Conservation (phyloP, 441 rosid species). For the Brassica balearica region DNA sequence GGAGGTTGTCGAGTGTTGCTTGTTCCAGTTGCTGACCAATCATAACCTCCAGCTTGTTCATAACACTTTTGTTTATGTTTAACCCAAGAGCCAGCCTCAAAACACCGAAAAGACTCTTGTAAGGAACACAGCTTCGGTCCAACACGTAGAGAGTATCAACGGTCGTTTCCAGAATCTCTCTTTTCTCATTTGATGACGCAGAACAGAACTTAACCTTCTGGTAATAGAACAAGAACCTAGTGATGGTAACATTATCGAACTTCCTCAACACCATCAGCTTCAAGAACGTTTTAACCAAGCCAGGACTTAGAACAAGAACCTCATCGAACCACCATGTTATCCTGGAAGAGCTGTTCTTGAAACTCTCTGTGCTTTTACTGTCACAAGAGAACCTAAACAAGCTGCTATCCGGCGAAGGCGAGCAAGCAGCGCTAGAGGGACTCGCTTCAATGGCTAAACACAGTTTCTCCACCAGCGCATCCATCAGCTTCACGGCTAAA, state of each 20-base stretch:
- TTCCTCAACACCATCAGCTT: conserved; percentile 60
- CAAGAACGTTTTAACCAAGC: conserved; percentile 52
- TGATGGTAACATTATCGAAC: conserved; percentile 56
- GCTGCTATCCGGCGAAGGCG: conserved; percentile 75
- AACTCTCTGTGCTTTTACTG: conserved; percentile 81
- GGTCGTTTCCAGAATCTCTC: conserved; percentile 53
- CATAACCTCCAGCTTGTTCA: conserved; percentile 74
- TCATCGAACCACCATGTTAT: conserved; percentile 89
- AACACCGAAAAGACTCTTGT: conserved; percentile 70
- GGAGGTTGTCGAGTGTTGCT: conserved; percentile 80
- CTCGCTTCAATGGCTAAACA: conserved; percentile 60
- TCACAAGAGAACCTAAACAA: conserved; percentile 73
- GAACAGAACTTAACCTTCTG: conserved; percentile 64
- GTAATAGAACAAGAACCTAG: conserved; percentile 74
- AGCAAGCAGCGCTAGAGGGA: conserved; percentile 69
- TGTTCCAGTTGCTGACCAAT: conserved; percentile 77
- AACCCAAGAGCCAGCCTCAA: conserved; percentile 56
- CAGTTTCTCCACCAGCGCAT: conserved; percentile 63
- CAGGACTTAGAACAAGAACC: conserved; percentile 50
- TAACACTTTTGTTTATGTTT: conserved; percentile 54
- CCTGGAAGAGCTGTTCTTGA: conserved; percentile 53
- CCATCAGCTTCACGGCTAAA: conserved; percentile 56
- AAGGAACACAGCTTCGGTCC: conserved; percentile 59
- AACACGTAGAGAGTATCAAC: conserved; percentile 58
- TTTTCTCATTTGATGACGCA: conserved; percentile 53